Evolutionary conservation across 225 moss, liverwort and hornwort species (phyloP).

Genomic region (Anthoceros angustus): DNA sequence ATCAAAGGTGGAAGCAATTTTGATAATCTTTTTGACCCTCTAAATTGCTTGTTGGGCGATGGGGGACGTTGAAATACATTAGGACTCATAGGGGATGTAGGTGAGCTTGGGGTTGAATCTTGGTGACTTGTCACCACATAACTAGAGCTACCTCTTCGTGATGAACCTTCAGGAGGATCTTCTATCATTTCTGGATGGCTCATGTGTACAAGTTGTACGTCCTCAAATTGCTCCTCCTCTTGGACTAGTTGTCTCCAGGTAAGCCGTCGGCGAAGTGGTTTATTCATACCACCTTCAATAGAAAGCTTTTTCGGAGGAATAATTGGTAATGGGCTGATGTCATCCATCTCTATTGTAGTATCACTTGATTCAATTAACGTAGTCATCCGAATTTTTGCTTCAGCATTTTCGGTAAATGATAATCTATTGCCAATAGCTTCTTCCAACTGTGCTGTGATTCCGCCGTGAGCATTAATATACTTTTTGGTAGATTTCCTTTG

Average conservation of each 20-base stretch:
- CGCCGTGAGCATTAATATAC: slow-evolving; percentile 10
- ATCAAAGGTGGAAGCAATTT: background rate
- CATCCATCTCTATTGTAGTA: background rate
- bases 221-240: slow-evolving; percentile 27
- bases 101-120: background rate
- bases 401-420: background rate
- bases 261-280: slow-evolving; percentile 8
- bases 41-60: background rate
- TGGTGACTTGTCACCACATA: background rate
- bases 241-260: slow-evolving; percentile 20
- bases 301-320: background rate
- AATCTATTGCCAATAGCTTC: background rate
- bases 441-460: background rate
- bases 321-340: background rate
- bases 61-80: background rate
- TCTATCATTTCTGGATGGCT: background rate
- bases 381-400: background rate
- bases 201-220: background rate
- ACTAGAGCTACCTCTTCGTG: background rate
- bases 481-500: slow-evolving; percentile 6
- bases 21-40: background rate
- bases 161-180: background rate
- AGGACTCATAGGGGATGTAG: background rate
- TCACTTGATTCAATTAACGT: slow-evolving; percentile 1
- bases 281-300: slow-evolving; percentile 3